Evolutionary conservation across 371 early-diverging fungal species (phyloP).

Genomic region (Capillidium rhysosporum): DNA sequence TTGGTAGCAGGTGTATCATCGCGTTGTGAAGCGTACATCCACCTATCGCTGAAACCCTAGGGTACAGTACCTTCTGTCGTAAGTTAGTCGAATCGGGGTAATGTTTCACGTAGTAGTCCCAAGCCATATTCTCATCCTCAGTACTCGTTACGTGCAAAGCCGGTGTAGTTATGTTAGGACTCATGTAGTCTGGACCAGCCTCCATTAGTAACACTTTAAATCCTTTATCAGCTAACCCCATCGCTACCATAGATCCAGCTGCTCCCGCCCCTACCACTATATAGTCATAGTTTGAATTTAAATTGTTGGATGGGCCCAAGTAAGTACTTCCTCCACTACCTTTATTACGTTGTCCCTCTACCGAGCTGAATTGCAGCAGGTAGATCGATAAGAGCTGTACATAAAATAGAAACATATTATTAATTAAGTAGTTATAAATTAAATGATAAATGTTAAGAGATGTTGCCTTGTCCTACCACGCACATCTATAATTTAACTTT

Average conservation of each 20-base stretch:
- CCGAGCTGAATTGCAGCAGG: too few relatives aligned
- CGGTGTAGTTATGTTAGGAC: background rate
- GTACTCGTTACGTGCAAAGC: background rate
- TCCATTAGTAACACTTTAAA: background rate
- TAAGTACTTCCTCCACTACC: too few relatives aligned
- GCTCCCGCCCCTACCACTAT: conserved; percentile 5
- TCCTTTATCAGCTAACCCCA: conserved; percentile 1
- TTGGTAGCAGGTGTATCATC: conserved; percentile 1
- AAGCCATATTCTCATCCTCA: background rate
- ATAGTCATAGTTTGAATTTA: background rate
- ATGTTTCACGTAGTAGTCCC: conserved; percentile 4
- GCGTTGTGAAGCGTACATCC: conserved; percentile 4
- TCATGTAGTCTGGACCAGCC: background rate
- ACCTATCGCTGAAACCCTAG: background rate
- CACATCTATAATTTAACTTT: too few relatives aligned
- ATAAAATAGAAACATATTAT: too few relatives aligned
- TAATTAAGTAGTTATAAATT: too few relatives aligned
- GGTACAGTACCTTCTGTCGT: background rate
- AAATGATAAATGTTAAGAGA: too few relatives aligned
- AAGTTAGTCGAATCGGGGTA: background rate
- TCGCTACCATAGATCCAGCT: background rate
- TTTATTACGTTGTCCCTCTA: too few relatives aligned
- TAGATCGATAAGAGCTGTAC: too few relatives aligned
- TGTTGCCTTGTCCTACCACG: too few relatives aligned
- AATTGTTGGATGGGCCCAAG: background rate